Evolutionary conservation across 305 asterid genomes (phyloP).

Genomic region (Fraxinus nigra): DNA sequence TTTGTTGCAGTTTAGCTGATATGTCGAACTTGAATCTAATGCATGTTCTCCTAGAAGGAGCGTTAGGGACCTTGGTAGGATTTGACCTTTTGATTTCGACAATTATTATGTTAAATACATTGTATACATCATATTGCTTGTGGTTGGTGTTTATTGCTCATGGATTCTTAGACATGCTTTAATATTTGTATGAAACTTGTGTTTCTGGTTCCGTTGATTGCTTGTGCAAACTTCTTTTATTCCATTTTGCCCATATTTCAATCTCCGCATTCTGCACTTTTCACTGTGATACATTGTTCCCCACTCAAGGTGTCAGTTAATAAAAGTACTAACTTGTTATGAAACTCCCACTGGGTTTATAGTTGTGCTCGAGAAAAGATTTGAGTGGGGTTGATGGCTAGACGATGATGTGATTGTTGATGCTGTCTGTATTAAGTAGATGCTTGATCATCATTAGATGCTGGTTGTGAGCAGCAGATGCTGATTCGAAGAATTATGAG

Average conservation of each 20-base stretch:
- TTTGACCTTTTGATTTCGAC: slow-evolving; percentile 5
- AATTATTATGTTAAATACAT: background rate
- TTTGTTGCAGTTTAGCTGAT: slow-evolving; percentile 14
- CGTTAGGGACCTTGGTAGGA: slow-evolving; percentile 12
- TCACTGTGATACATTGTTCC: background rate
- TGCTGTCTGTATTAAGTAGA: slow-evolving; percentile 26
- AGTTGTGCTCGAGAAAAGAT: slow-evolving; percentile 28
- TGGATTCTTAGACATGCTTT: background rate
- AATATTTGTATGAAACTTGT: background rate
- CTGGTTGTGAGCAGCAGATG: slow-evolving; percentile 20
- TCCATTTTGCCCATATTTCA: background rate
- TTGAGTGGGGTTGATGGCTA: slow-evolving; percentile 19
- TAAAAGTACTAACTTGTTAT: slow-evolving; percentile 19
- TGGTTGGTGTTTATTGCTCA: background rate
- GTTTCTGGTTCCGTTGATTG: background rate
- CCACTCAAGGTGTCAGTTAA: background rate
- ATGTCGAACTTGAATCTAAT: slow-evolving; percentile 6
- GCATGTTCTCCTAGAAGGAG: slow-evolving; percentile 21
- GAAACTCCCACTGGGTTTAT: slow-evolving; percentile 21
- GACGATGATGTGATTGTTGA: slow-evolving; percentile 27
- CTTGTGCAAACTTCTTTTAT: background rate
- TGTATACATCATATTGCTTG: background rate
- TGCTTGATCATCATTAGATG: slow-evolving; percentile 21
- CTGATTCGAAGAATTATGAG: slow-evolving; percentile 18
- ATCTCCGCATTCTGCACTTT: background rate